Base-by-base conservation (phyloP, 371 early-diverging fungal species). In the Cokeromyces recurvatus region DNA sequence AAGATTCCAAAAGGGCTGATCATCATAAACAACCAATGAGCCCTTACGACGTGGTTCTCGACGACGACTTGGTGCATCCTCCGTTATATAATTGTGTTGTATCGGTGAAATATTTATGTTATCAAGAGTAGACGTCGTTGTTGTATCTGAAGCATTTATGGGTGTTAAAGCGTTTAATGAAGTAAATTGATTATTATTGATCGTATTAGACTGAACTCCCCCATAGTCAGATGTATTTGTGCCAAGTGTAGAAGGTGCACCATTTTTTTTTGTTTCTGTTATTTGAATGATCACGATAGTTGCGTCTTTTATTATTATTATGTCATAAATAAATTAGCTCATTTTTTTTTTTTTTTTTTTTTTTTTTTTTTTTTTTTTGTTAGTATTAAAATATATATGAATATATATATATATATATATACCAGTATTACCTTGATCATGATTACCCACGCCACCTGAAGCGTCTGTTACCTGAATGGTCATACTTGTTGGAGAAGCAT, bases 1-100 rank as follows among this genome's bases (percentile, higher is more conserved):
- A 12, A 59, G 41, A 8, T 62, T 62, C 55, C 57, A 52, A 46
- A 48, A 21, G 46, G 81, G 64, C 51, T 67, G 78, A 35, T 84
- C 84, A 43, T 84, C 82, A 37, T 79, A 82, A 6, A 81, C 70
- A 15, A 85, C 82, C 24, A 85, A 65, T 14, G 84, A 82, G 3
- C 80, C 78, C 20, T 62, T 64, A 12, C 84, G 73, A 37, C 72
- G 65, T 11, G 71, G 76, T 14, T 58, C 54, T 7, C 64, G 57
- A 15, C 62, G 59, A 16, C 48, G 45, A 20, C 65, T 62, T 15
- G 59, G 59, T 4, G 43, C 52, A 20, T 62, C 50, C 0, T 55
- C 53, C n/a, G n/a, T n/a, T n/a, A n/a, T n/a, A n/a, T n/a, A n/a
- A n/a, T n/a, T n/a, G n/a, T n/a, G n/a, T n/a, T n/a, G n/a, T n/a